Percentiles rank a stretch among this genome's conserved stretches.
These are phyloP conservation scores for Pichia inconspicua DNA, from an alignment of 1,139 yeast genomes.

Conservation along the genomic window DNA sequence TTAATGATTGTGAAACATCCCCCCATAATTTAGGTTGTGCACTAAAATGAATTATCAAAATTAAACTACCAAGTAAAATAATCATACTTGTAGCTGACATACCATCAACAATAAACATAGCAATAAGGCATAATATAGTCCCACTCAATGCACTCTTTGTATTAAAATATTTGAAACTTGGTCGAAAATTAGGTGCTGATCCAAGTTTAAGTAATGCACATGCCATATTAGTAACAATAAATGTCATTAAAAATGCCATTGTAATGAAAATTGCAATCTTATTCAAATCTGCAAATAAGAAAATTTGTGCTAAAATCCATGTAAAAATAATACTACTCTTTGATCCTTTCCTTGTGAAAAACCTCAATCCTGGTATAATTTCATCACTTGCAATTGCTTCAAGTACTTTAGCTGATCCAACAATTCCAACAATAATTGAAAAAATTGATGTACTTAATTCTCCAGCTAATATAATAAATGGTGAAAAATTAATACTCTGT, in stretches of 20 bases:
- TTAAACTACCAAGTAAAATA: conserved; percentile 54
- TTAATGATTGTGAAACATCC: conserved; percentile 88
- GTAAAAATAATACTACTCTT: conserved; percentile 61
- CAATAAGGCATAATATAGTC: conserved; percentile 56
- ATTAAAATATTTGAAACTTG: conserved; percentile 82
- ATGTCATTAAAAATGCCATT: conserved; percentile 94
- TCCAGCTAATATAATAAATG: conserved; percentile 71
- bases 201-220: conserved; percentile 82
- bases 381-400: conserved; percentile 87
- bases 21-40: conserved; percentile 98
- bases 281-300: conserved; percentile 82
- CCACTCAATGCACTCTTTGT: conserved; percentile 77
- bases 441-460: conserved; percentile 85
- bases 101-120: conserved; percentile 95
- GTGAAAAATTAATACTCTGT: conserved; percentile 68
- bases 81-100: conserved; percentile 74
- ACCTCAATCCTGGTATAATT: conserved; percentile 66
- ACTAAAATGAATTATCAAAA: conserved; percentile 73
- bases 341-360: conserved; percentile 43
- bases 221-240: conserved; percentile 86
- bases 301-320: conserved; percentile 75
- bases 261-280: conserved; percentile 92
- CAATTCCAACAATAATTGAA: conserved; percentile 88
- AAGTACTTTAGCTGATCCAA: conserved; percentile 85
- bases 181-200: conserved; percentile 93